A percentile compares a stretch with the other conserved stretches of the same genome.
phyloP scores from a whole-genome alignment of 768 basidiomycete genomes.

The Coprinopsis strossmayeri region DNA sequence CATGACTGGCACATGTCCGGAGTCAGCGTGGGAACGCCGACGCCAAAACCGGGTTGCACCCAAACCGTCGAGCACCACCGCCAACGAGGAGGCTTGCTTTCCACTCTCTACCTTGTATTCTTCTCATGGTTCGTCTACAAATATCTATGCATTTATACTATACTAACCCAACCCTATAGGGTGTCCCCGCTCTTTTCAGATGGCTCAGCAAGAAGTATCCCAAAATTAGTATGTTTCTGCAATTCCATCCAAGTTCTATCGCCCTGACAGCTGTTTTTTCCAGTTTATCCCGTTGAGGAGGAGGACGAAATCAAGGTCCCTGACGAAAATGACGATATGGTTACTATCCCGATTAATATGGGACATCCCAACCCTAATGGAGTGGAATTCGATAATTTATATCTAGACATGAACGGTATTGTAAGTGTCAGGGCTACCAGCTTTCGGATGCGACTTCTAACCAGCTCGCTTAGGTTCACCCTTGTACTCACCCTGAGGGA shows the following conservation, averaged over 20 bases:
- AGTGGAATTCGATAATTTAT: constrained; percentile 91
- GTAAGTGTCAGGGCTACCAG: constrained; percentile 40
- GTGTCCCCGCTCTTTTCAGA: constrained; percentile 96
- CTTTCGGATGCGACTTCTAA: background rate
- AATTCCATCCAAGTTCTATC: background rate
- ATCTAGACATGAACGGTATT: constrained; percentile 99
- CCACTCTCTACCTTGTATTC: background rate
- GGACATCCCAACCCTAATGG: constrained; percentile 88
- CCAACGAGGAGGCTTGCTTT: too few relatives aligned
- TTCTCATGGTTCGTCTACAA: constrained; percentile 6
- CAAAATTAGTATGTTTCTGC: constrained; percentile 69
- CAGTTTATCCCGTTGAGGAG: constrained; percentile 77
- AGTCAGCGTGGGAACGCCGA: background rate
- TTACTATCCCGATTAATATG: constrained; percentile 76
- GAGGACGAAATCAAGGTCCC: constrained; percentile 72
- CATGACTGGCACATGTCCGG: background rate
- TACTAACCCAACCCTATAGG: constrained; percentile 41
- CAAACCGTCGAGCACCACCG: background rate
- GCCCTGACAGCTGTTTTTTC: background rate
- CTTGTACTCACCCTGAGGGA: constrained; percentile 98
- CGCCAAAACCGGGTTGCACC: background rate
- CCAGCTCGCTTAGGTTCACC: constrained; percentile 64
- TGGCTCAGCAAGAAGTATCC: constrained; percentile 99
- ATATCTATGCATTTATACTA: background rate
- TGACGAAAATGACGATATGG: constrained; percentile 57